These are phyloP conservation scores for Acrasis kona DNA, from an alignment of 78 protist genomes.

Conservation along the genomic window DNA sequence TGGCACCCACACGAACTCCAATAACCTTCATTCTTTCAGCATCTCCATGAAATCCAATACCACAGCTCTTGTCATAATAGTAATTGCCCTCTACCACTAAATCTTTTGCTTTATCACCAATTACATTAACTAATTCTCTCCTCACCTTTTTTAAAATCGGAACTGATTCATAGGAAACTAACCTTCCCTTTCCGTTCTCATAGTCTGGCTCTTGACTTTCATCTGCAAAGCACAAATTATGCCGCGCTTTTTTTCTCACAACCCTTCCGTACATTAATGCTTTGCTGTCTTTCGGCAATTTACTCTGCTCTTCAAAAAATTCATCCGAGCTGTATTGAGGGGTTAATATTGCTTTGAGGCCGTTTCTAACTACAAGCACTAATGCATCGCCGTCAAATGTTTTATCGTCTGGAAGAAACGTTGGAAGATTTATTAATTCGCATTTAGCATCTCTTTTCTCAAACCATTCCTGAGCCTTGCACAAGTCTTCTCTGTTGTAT, in stretches of 20 bases:
- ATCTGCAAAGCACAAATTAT: conserved; percentile 39
- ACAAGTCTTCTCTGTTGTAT: conserved; percentile 11
- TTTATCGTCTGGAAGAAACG: conserved; percentile 8
- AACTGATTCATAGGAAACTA: conserved; percentile 9
- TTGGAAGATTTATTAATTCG: conserved; percentile 7
- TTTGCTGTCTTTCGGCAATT: neutral
- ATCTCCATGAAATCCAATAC: conserved; percentile 35
- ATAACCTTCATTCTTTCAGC: conserved; percentile 17
- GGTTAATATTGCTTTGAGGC: neutral
- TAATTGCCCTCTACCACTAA: conserved; percentile 30
- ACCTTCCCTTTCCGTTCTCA: conserved; percentile 16
- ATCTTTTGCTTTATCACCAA: conserved; percentile 4
- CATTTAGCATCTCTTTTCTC: neutral
- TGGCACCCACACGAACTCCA: conserved; percentile 20
- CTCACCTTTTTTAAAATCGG: conserved; percentile 19
- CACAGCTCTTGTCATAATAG: conserved; percentile 23
- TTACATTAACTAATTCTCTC: neutral
- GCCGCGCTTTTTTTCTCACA: conserved; percentile 24
- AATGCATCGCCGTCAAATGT: neutral
- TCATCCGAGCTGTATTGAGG: no score
- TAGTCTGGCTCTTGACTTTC: conserved; percentile 19
- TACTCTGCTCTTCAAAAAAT: conserved; percentile 12
- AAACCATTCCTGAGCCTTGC: conserved; percentile 7
- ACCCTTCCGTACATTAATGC: conserved; percentile 33
- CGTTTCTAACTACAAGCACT: conserved; percentile 18